Conservation (phyloP, 129 eudicot species). For the Flaveria linearis region DNA sequence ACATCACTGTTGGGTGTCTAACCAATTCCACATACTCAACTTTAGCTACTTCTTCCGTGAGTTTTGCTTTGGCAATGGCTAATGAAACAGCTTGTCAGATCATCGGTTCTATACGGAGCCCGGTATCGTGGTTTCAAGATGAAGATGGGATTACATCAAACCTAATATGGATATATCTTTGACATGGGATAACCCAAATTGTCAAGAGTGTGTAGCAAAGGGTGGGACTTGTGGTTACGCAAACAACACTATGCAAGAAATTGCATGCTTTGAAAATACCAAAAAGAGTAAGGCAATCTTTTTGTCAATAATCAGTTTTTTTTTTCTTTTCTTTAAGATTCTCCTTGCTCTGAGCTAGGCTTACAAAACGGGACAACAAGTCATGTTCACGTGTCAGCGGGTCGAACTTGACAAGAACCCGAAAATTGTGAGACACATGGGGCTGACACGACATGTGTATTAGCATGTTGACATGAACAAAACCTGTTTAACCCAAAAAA, state of each 20-base stretch:
- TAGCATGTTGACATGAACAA: too few relatives aligned
- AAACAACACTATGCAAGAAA: slow-evolving; percentile 35
- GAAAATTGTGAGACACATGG: too few relatives aligned
- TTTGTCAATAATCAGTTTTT: slow-evolving; percentile 16
- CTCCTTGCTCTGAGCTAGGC: too few relatives aligned
- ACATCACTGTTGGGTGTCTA: slow-evolving; percentile 57
- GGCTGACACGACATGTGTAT: too few relatives aligned
- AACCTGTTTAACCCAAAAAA: too few relatives aligned
- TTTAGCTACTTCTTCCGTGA: slow-evolving; percentile 47
- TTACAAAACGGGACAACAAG: too few relatives aligned
- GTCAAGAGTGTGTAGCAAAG: slow-evolving; percentile 51
- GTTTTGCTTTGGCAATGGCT: slow-evolving; percentile 31
- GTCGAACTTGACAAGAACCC: too few relatives aligned
- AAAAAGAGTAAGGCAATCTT: slow-evolving; percentile 44
- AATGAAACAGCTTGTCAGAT: slow-evolving; percentile 30
- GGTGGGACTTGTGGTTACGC: slow-evolving; percentile 61
- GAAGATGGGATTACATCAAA: slow-evolving; percentile 40
- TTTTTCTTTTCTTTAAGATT: too few relatives aligned
- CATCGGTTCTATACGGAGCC: slow-evolving; percentile 36
- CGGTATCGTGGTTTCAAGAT: slow-evolving; percentile 33
- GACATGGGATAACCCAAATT: slow-evolving; percentile 61
- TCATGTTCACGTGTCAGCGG: background rate
- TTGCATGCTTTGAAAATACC: slow-evolving; percentile 36
- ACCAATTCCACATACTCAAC: slow-evolving; percentile 59
- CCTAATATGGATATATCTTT: slow-evolving; percentile 48